Percentiles rank a stretch among this genome's conserved stretches.
Conservation (phyloP, 768 basidiomycete genomes). For the Boletus subparvulus region DNA sequence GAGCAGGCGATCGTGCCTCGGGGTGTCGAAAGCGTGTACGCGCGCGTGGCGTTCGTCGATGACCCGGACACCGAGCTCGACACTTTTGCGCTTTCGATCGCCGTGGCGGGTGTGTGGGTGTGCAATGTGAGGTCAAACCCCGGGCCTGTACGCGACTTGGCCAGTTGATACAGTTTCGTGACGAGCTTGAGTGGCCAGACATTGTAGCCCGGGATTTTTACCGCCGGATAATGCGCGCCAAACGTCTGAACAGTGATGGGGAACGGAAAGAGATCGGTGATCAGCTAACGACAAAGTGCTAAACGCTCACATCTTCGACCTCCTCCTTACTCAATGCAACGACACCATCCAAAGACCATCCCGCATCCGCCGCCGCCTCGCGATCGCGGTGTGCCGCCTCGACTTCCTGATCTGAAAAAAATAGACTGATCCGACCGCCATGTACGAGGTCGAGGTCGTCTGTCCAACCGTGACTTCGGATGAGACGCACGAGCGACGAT, state of each 20-base stretch:
- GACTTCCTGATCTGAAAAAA: constrained; percentile 49
- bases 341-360: constrained; percentile 44
- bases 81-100: constrained; percentile 29
- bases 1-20: constrained; percentile 61
- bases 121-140: constrained; percentile 54
- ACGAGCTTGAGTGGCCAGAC: constrained; percentile 84
- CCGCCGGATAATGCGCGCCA: constrained; percentile 49
- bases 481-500: constrained; percentile 46
- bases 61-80: background rate
- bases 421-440: constrained; percentile 51
- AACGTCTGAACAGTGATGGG: constrained; percentile 19
- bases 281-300: background rate
- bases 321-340: constrained; percentile 49
- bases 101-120: constrained; percentile 70
- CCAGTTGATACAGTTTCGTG: constrained; percentile 55
- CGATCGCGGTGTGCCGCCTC: constrained; percentile 42
- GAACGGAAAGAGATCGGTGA: background rate
- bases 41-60: background rate
- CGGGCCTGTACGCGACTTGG: constrained; percentile 28
- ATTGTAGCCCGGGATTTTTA: constrained; percentile 56
- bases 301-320: constrained; percentile 43
- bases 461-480: constrained; percentile 43
- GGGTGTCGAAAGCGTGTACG: constrained; percentile 43
- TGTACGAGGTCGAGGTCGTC: constrained; percentile 61
- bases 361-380: constrained; percentile 52